phyloP scores from a whole-genome alignment of 495 filamentous ascomycete species.

The Penicillium bovifimosum region DNA sequence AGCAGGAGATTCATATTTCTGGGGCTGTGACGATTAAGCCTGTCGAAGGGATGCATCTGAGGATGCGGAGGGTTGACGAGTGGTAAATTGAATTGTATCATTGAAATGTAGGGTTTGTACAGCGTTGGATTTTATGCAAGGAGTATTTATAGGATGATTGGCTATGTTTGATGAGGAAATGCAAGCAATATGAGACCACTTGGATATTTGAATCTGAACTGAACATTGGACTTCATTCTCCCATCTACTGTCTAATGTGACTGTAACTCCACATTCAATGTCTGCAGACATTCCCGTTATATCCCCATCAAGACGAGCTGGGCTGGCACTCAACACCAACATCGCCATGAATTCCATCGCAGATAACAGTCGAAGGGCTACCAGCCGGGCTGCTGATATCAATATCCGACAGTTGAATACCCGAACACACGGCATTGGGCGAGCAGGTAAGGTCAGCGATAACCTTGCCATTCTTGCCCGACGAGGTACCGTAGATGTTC shows the following conservation, averaged over 20 bases:
- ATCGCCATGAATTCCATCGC: conserved; percentile 47
- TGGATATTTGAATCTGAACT: no score
- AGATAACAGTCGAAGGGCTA: conserved; percentile 41
- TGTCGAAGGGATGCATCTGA: conserved; percentile 57
- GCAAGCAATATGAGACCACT: no score
- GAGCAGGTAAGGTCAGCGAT: conserved; percentile 49
- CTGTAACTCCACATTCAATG: no score
- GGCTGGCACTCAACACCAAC: conserved; percentile 42
- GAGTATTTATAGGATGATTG: no score
- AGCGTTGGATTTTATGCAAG: no score
- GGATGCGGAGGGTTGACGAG: conserved; percentile 53
- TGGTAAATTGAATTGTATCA: conserved; percentile 54
- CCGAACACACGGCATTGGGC: conserved; percentile 48
- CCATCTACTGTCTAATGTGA: not conserved
- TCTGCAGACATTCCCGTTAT: no score
- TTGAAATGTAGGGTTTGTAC: no score
- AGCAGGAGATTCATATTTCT: conserved; percentile 55
- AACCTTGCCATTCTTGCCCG: conserved; percentile 43
- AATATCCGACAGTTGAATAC: conserved; percentile 47
- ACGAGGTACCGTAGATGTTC: conserved; percentile 50
- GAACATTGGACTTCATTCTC: no score
- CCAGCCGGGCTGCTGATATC: conserved; percentile 46
- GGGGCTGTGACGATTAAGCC: conserved; percentile 63
- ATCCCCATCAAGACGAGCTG: not conserved
- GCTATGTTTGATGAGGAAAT: no score